Conservation (phyloP, 202 grass and related monocot species). For the Brachypodium distachyon region DNA sequence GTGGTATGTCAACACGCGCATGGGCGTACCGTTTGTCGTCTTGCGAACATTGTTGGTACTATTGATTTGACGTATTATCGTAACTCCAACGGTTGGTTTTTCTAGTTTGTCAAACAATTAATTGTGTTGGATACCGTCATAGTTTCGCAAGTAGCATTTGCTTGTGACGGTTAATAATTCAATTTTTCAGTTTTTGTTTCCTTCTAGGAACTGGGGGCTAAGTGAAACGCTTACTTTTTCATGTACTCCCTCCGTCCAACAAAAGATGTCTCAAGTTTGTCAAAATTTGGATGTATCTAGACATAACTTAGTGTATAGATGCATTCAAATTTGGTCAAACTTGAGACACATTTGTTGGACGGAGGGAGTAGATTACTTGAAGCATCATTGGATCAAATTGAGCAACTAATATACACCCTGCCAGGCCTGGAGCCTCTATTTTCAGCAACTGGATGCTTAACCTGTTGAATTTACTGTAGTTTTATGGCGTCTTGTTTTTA, state of each 20-base stretch:
- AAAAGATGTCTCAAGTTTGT: too few relatives aligned
- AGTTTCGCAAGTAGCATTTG: neutral
- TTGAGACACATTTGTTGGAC: too few relatives aligned
- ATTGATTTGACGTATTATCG: neutral
- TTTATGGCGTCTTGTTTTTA: neutral
- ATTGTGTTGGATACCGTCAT: neutral
- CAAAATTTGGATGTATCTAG: too few relatives aligned
- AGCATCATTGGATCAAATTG: neutral
- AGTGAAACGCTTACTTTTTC: neutral
- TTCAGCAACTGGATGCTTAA: neutral
- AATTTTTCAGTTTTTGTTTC: neutral
- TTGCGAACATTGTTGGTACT: neutral
- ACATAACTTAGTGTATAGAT: too few relatives aligned
- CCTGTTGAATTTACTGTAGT: neutral
- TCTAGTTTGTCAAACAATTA: neutral
- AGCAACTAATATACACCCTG: too few relatives aligned
- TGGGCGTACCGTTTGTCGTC: neutral
- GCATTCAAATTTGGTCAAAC: too few relatives aligned
- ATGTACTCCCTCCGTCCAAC: too few relatives aligned
- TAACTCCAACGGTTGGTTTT: neutral
- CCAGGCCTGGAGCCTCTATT: neutral
- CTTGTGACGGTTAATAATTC: neutral
- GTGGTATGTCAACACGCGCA: neutral
- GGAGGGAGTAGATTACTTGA: neutral
- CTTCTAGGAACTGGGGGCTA: neutral